These are phyloP conservation scores for Primulina tabacum DNA, from an alignment of 257 asterid genomes.

Conservation along the genomic window DNA sequence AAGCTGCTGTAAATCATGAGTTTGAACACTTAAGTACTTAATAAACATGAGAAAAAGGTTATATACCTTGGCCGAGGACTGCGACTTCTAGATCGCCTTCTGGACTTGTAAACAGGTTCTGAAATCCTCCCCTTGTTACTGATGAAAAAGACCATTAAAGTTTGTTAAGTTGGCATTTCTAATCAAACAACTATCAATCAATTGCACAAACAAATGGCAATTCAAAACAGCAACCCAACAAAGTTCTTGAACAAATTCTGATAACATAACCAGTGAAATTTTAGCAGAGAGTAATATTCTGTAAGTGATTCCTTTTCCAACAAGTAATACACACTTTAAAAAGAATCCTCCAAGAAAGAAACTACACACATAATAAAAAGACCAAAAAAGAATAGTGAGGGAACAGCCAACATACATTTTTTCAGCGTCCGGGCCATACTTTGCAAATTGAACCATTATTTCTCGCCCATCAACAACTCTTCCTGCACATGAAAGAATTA, in stretches of 20 bases:
- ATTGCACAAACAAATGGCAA: not conserved
- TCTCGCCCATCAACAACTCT: slow-evolving; percentile 95
- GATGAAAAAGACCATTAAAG: slow-evolving; percentile 21
- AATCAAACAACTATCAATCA: not conserved
- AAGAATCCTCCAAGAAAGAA: too few relatives aligned
- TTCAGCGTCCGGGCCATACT: slow-evolving; percentile 97
- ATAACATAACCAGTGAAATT: not conserved
- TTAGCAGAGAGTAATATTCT: not conserved
- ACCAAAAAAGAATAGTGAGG: not conserved
- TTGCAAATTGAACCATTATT: slow-evolving; percentile 97
- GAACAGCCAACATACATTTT: slow-evolving; percentile 53
- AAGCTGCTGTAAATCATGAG: not conserved
- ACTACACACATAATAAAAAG: not conserved
- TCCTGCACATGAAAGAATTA: slow-evolving; percentile 38
- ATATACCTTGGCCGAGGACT: slow-evolving; percentile 89
- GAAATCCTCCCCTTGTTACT: slow-evolving; percentile 79
- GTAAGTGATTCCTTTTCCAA: too few relatives aligned
- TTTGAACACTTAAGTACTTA: not conserved
- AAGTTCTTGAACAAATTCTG: not conserved
- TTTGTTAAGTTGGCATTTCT: not conserved
- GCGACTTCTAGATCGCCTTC: slow-evolving; percentile 77
- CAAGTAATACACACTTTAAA: too few relatives aligned
- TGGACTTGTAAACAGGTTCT: slow-evolving; percentile 68
- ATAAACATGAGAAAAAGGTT: slow-evolving; percentile 7
- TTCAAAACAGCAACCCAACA: not conserved